Evolutionary conservation across 768 basidiomycete species (phyloP).

Genomic region (Rubroboletus pulcherrimus): DNA sequence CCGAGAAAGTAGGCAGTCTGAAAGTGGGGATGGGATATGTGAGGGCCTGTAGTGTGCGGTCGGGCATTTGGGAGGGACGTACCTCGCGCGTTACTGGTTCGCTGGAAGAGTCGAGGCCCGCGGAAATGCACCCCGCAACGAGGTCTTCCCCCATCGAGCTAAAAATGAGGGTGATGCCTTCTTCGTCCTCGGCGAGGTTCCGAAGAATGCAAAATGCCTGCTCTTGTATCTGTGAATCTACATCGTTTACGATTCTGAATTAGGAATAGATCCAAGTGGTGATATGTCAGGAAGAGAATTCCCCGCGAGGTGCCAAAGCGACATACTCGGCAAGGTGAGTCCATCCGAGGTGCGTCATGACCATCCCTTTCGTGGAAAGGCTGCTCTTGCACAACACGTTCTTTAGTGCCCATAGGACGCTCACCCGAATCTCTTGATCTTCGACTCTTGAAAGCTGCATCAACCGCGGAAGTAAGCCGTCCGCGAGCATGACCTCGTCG

Average conservation of each 20-base stretch:
- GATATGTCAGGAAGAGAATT: neutral
- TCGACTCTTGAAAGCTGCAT: slow-evolving; percentile 51
- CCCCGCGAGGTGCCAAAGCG: neutral
- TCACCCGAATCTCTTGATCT: slow-evolving; percentile 58
- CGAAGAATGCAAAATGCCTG: slow-evolving; percentile 66
- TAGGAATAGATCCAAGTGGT: neutral
- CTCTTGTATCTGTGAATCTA: slow-evolving; percentile 57
- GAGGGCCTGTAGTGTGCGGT: neutral
- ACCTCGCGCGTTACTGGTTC: slow-evolving; percentile 57
- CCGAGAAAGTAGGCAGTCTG: slow-evolving; percentile 61
- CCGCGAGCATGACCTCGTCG: slow-evolving; percentile 56
- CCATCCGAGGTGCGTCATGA: slow-evolving; percentile 75
- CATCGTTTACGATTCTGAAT: slow-evolving; percentile 51
- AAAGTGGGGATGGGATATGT: neutral
- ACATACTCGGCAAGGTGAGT: slow-evolving; percentile 51
- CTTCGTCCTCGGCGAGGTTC: slow-evolving; percentile 63
- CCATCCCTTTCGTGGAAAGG: slow-evolving; percentile 54
- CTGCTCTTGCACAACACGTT: slow-evolving; percentile 70
- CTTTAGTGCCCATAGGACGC: slow-evolving; percentile 83
- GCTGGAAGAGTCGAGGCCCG: slow-evolving; percentile 47
- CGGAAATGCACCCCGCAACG: slow-evolving; percentile 44
- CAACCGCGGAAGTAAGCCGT: slow-evolving; percentile 64
- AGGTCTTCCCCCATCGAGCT: slow-evolving; percentile 45
- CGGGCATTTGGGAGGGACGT: neutral
- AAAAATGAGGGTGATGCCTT: slow-evolving; percentile 61